Conservation (phyloP, 768 basidiomycete genomes). For the Dentipellis fragilis region DNA sequence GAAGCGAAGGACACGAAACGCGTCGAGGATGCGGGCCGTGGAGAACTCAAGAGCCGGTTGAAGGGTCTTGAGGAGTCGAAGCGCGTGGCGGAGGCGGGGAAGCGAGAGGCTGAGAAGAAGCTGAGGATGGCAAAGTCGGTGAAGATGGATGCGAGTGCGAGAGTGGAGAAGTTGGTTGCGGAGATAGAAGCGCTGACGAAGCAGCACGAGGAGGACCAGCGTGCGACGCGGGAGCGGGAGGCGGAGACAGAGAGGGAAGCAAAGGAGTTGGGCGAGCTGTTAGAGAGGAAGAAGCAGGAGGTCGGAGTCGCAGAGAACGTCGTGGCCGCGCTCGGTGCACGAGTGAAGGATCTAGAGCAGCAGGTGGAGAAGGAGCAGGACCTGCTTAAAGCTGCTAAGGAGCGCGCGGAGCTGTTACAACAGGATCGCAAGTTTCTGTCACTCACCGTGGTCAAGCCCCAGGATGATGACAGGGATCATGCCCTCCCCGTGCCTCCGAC, state of each 20-base stretch:
- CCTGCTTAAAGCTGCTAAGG: constrained; percentile 45
- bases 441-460: constrained; percentile 17
- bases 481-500: background rate
- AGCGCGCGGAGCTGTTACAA: constrained; percentile 42
- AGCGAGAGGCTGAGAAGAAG: constrained; percentile 83
- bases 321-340: constrained; percentile 37
- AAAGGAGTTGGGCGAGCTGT: constrained; percentile 27
- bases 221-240: background rate
- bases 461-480: background rate
- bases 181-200: background rate
- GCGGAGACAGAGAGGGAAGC: constrained; percentile 18
- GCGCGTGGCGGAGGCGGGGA: constrained; percentile 69
- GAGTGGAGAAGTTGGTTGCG: background rate
- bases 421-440: constrained; percentile 30
- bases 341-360: constrained; percentile 68
- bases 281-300: constrained; percentile 34
- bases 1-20: constrained; percentile 69
- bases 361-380: constrained; percentile 54
- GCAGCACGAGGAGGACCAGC: background rate
- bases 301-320: constrained; percentile 40
- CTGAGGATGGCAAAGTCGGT: constrained; percentile 38
- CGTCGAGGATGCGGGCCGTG: constrained; percentile 69
- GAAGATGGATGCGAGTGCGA: constrained; percentile 5
- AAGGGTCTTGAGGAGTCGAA: constrained; percentile 83
- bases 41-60: constrained; percentile 74